phyloP scores from a whole-genome alignment of 2,329 filamentous ascomycete genomes.

The Coniochaeta prunicola region DNA sequence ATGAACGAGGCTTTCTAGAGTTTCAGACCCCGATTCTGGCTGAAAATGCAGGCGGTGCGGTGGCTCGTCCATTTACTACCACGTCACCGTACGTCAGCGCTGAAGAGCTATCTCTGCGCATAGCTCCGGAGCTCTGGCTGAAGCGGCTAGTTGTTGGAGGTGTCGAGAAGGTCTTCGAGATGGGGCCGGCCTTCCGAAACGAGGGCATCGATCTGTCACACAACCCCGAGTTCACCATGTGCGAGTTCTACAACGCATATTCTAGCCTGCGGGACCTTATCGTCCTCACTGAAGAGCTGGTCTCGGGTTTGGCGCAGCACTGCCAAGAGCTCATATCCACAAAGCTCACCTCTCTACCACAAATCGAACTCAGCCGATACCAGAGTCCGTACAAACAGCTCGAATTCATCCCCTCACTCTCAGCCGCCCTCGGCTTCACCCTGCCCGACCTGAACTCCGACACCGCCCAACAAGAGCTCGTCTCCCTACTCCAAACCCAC shows the following conservation, averaged over 20 bases:
- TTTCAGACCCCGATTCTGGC: conserved; percentile 88
- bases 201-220: conserved; percentile 88
- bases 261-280: conserved; percentile 71
- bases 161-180: conserved; percentile 84
- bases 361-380: conserved; percentile 39
- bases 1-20: conserved; percentile 68
- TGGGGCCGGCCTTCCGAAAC: conserved; percentile 87
- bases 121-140: conserved; percentile 91
- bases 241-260: conserved; percentile 92
- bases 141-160: conserved; percentile 88
- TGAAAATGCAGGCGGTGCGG: conserved; percentile 75
- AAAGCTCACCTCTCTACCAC: conserved; percentile 37
- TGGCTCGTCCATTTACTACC: conserved; percentile 81
- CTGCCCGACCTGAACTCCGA: conserved; percentile 56
- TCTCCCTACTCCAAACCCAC: conserved; percentile 17
- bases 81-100: conserved; percentile 67
- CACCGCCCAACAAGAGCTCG: conserved; percentile 46
- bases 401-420: conserved; percentile 76
- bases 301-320: conserved; percentile 51
- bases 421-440: conserved; percentile 55
- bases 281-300: conserved; percentile 63
- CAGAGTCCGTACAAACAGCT: conserved; percentile 54
- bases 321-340: conserved; percentile 38
- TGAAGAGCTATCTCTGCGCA: conserved; percentile 67
- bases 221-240: conserved; percentile 96